Conservation (phyloP, 2,329 filamentous ascomycete species). For the Madurella mycetomatis region DNA sequence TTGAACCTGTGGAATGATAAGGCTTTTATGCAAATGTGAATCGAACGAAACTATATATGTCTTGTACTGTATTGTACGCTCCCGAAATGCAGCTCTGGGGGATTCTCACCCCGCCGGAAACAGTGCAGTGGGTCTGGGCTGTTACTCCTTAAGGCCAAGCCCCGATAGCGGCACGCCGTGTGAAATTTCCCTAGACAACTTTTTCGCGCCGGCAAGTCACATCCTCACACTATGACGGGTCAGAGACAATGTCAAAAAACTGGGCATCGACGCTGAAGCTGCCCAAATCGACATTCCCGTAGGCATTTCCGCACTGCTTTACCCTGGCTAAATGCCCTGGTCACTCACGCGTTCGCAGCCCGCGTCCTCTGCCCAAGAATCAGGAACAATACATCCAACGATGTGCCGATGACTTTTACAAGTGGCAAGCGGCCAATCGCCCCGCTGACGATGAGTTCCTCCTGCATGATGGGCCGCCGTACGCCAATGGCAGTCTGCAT, state of each 20-base stretch:
- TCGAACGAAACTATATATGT: too few relatives aligned
- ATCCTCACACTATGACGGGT: slow-evolving; percentile 20
- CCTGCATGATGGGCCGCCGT: slow-evolving; percentile 93
- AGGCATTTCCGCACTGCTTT: slow-evolving; percentile 21
- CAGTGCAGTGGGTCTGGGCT: too few relatives aligned
- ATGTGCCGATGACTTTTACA: slow-evolving; percentile 84
- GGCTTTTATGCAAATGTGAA: too few relatives aligned
- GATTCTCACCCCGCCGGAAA: too few relatives aligned
- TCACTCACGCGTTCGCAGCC: slow-evolving; percentile 35
- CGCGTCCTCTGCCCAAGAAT: slow-evolving; percentile 47
- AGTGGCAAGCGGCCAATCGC: slow-evolving; percentile 68
- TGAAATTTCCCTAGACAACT: slow-evolving; percentile 7
- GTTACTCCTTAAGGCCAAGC: too few relatives aligned
- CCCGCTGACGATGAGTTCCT: slow-evolving; percentile 61
- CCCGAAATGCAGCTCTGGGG: too few relatives aligned
- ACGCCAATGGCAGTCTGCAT: slow-evolving; percentile 89
- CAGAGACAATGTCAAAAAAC: slow-evolving; percentile 47
- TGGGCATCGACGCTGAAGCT: slow-evolving; percentile 73
- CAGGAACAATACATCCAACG: slow-evolving; percentile 60
- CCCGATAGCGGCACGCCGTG: too few relatives aligned
- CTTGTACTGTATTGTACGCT: too few relatives aligned
- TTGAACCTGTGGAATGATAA: too few relatives aligned
- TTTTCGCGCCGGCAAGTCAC: neutral
- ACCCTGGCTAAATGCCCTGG: neutral
- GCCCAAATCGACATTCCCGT: slow-evolving; percentile 71